A percentile compares a stretch with the other conserved stretches of the same genome.
phyloP scores from a whole-genome alignment of 768 basidiomycete genomes.

The Dioszegia crocea region DNA sequence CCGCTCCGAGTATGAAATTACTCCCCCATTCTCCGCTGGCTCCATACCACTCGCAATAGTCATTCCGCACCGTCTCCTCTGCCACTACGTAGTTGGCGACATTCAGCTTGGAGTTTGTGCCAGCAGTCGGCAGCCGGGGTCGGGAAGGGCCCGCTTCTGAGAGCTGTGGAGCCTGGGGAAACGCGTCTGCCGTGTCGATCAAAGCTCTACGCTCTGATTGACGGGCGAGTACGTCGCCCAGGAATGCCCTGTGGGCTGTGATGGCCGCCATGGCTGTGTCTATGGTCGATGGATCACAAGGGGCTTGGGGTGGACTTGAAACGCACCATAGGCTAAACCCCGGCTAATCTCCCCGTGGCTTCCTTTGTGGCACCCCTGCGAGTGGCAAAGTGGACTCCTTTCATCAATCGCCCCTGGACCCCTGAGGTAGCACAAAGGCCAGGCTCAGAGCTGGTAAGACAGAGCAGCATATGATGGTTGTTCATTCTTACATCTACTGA shows the following conservation, averaged over 20 bases:
- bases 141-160: slow-evolving; percentile 4
- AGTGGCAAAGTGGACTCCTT: background rate
- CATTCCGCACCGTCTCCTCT: slow-evolving; percentile 94
- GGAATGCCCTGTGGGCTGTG: slow-evolving; percentile 15
- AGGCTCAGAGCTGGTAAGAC: background rate
- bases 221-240: slow-evolving; percentile 13
- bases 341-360: background rate
- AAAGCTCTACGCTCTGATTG: slow-evolving; percentile 17
- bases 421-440: no score
- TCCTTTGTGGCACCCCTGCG: background rate
- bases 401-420: background rate
- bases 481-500: no score
- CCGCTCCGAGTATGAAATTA: slow-evolving; percentile 85
- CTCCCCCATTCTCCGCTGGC: slow-evolving; percentile 90
- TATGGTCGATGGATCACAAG: no score
- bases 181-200: slow-evolving; percentile 9
- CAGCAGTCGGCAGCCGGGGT: background rate
- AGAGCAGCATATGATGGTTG: no score
- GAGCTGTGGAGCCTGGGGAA: slow-evolving; percentile 4
- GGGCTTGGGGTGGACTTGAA: slow-evolving; percentile 2
- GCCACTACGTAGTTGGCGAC: slow-evolving; percentile 73
- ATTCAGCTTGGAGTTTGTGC: slow-evolving; percentile 20
- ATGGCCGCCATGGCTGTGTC: slow-evolving; percentile 28
- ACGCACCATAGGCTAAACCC: background rate
- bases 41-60: slow-evolving; percentile 86